phyloP scores from a whole-genome alignment of 768 basidiomycete genomes.

The Lactifluus hygrophoroides region DNA sequence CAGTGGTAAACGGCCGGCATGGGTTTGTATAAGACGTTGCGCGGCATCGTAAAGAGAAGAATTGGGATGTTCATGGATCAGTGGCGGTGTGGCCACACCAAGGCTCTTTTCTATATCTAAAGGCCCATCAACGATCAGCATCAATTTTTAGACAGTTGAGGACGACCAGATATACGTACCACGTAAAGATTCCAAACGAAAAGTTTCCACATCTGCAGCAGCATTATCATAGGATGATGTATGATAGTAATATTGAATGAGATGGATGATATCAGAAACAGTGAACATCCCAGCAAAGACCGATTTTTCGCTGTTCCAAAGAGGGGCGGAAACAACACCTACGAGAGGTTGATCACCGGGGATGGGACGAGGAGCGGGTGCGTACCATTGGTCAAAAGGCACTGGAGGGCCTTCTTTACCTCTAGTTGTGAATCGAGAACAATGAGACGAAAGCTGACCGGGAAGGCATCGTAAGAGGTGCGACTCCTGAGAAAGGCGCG shows the following conservation, averaged over 20 bases:
- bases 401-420: slow-evolving; percentile 91
- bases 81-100: slow-evolving; percentile 85
- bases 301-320: slow-evolving; percentile 94
- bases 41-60: slow-evolving; percentile 87
- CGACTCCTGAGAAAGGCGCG: slow-evolving; percentile 76
- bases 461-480: slow-evolving; percentile 93
- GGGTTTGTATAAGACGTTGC: slow-evolving; percentile 85
- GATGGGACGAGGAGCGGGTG: neutral
- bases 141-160: neutral
- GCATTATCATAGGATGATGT: slow-evolving; percentile 77
- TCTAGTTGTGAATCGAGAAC: slow-evolving; percentile 94
- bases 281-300: slow-evolving; percentile 98
- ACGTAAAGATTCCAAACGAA: slow-evolving; percentile 81
- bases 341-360: slow-evolving; percentile 9
- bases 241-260: slow-evolving; percentile 97
- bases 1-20: slow-evolving; percentile 88
- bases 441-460: slow-evolving; percentile 92
- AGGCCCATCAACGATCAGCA: neutral
- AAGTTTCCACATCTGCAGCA: slow-evolving; percentile 84
- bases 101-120: slow-evolving; percentile 90
- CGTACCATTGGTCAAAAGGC: slow-evolving; percentile 71
- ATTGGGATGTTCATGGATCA: slow-evolving; percentile 81
- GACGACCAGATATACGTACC: slow-evolving; percentile 40
- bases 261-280: slow-evolving; percentile 97
- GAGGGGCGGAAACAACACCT: slow-evolving; percentile 96